Evolutionary conservation across 805 yeast species (phyloP).

Genomic region (Candida sakaeoensis): DNA sequence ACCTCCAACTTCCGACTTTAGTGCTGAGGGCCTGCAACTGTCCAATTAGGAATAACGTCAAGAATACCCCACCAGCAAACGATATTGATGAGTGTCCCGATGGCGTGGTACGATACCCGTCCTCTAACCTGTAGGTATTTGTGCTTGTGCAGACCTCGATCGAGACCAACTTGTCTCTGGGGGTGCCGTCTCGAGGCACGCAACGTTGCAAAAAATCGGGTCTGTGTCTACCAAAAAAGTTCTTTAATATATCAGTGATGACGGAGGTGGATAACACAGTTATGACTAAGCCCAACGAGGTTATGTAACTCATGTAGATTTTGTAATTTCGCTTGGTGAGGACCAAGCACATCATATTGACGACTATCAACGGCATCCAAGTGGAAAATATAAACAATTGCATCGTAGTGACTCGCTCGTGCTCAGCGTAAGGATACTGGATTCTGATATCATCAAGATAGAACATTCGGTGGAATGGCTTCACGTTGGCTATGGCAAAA

Average conservation of each 20-base stretch:
- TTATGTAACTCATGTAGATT: slow-evolving; percentile 56
- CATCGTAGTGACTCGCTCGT: slow-evolving; percentile 64
- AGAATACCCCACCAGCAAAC: slow-evolving; percentile 63
- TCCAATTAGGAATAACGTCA: slow-evolving; percentile 64
- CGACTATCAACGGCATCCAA: slow-evolving; percentile 44
- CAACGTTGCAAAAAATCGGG: slow-evolving; percentile 93
- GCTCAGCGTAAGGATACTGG: slow-evolving; percentile 75
- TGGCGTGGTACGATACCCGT: slow-evolving; percentile 81
- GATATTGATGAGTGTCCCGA: slow-evolving; percentile 76
- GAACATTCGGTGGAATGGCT: slow-evolving; percentile 79
- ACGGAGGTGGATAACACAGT: slow-evolving; percentile 58
- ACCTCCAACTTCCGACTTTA: slow-evolving; percentile 61
- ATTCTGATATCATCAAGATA: slow-evolving; percentile 70
- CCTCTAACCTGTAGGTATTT: slow-evolving; percentile 37
- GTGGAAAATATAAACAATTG: slow-evolving; percentile 53
- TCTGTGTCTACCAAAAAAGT: slow-evolving; percentile 83
- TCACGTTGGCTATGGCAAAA: slow-evolving; percentile 19
- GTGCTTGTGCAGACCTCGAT: slow-evolving; percentile 62
- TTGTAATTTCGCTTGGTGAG: slow-evolving; percentile 51
- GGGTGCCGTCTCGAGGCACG: slow-evolving; percentile 58
- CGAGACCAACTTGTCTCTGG: slow-evolving; percentile 54
- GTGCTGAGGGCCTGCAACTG: slow-evolving; percentile 43
- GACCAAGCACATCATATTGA: slow-evolving; percentile 34
- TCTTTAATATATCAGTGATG: slow-evolving; percentile 71
- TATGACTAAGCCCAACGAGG: slow-evolving; percentile 62